Base-by-base conservation (phyloP, 306 rosid genomes). In the Cicer cuneatum region DNA sequence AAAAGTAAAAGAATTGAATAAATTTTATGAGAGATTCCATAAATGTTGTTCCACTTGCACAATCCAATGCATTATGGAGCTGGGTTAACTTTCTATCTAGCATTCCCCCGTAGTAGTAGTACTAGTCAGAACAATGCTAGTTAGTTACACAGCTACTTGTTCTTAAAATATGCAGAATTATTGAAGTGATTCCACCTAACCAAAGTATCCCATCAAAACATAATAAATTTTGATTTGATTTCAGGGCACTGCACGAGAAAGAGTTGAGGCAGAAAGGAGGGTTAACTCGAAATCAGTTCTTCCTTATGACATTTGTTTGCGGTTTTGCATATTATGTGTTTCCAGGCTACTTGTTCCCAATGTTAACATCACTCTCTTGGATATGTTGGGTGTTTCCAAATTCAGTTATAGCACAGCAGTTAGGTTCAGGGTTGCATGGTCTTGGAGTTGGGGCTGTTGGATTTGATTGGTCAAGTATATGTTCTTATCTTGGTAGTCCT, bases 171-270 rank as follows among this genome's bases (percentile, higher is more conserved):
- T 12, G 51, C 14, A 12, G 14, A 46, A 46, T 46, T 46, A 46
- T 46, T 46, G 51, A 46, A 11, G 14, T 46, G 14, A 46, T 12
- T 46, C 54, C 24, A 6, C 56, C 21, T 49, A 18, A 53, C 10
- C 60, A 8, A 53, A 18, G 60, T 21, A 56, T 56, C 10, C 3
- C n/a, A 57, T 10, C 14, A 57, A 57, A 57, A 58, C 39, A 11
- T 29, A 18, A 41, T 18, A 14, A 65, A 35, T 37, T 37, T 81
- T 21, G 29, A 54, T 59, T 81, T 24, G 39, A 45, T 81, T 75
- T 85, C 90, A 88, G 97, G 87, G 93, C 93, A 0, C 69, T 92
- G 35, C 96, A 92, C 8, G 97, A 90, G 85, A 90, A 84, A 74
- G 93, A 92, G 65, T 60, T 85, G 78, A 86, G 97, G 24, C 70